Base-by-base conservation (phyloP, 495 filamentous ascomycete genomes). In the Letharia lupina region DNA sequence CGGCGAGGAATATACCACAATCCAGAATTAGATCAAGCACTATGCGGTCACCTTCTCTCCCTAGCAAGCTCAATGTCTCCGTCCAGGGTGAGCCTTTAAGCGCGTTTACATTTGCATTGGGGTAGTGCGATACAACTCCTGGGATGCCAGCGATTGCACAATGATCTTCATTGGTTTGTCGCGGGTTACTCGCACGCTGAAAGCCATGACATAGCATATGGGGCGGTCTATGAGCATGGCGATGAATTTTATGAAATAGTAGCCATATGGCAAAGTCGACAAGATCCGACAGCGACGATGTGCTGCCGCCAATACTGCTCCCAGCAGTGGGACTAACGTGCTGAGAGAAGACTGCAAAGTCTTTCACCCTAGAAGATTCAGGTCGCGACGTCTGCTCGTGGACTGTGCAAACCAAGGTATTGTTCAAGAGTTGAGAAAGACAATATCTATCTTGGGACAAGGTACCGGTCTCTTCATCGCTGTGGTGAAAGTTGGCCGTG, bases 171-270 rank as follows among this genome's bases (percentile, higher is more conserved):
- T 68, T 71, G 23, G 71, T 61, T 42, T 69, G 65, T 18, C 68
- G 67, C 13, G 65, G 63, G 13, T 66, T 64, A 12, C 70, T 70
- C 3, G 75, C 73, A 66, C 79, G 77, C 69, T 82, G 84, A 71
- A 86, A 94, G 18, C 91, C 92, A 79, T 92, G 85, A 67, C 88
- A 89, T 15, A 96, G 81, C 8, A 95, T 70, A 76, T 96, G 91
- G 56, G 84, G 80, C 0, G 86, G 86, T 73, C 80, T 83, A n/a
- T 78, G 74, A 47, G 73, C 74, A 2, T 76, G 60, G 45, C 75
- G 75, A 60, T 81, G 67, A 57, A 72, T 76, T 60, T 80, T 81
- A 20, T 82, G 84, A 75, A 96, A 96, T 4, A 96, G 75, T 4
- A 82, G 78, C 78, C 84, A 88, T 40, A 97, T 86, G 15, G 86